Percentiles rank a stretch among this genome's conserved stretches.
phyloP scores from a whole-genome alignment of 768 basidiomycete species.

The Rhizopogon salebrosus region DNA sequence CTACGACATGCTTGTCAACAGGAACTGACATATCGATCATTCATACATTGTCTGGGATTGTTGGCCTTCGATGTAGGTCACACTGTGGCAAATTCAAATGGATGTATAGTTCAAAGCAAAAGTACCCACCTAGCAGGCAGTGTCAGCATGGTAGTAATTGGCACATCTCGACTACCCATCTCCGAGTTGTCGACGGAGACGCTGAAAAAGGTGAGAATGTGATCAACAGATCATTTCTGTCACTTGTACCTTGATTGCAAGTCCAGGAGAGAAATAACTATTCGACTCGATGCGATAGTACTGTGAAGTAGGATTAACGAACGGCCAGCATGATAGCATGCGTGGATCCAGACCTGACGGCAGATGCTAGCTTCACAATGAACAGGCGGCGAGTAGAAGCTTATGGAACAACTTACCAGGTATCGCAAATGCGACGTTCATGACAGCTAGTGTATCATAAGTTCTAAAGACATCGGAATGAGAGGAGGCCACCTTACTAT shows the following conservation, averaged over 20 bases:
- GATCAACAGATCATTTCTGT: neutral
- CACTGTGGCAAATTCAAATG: neutral
- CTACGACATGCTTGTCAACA: neutral
- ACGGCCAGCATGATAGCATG: neutral
- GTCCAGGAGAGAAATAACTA: neutral
- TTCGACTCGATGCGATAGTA: neutral
- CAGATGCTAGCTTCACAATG: neutral
- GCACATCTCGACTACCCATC: neutral
- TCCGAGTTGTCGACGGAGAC: neutral
- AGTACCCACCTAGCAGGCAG: neutral
- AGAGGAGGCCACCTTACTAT: neutral
- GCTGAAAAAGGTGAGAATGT: neutral
- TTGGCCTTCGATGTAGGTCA: neutral
- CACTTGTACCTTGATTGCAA: neutral
- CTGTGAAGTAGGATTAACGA: neutral
- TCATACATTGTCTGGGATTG: neutral
- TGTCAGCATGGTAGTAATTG: neutral
- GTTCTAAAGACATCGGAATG: neutral
- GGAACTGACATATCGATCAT: neutral
- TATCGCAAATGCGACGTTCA: neutral
- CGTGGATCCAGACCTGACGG: neutral
- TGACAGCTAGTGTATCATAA: neutral
- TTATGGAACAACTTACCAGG: neutral
- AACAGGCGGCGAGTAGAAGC: neutral
- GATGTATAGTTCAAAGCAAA: neutral